Conservation (phyloP, 768 basidiomycete species). For the Dioszegia aurantiaca region DNA sequence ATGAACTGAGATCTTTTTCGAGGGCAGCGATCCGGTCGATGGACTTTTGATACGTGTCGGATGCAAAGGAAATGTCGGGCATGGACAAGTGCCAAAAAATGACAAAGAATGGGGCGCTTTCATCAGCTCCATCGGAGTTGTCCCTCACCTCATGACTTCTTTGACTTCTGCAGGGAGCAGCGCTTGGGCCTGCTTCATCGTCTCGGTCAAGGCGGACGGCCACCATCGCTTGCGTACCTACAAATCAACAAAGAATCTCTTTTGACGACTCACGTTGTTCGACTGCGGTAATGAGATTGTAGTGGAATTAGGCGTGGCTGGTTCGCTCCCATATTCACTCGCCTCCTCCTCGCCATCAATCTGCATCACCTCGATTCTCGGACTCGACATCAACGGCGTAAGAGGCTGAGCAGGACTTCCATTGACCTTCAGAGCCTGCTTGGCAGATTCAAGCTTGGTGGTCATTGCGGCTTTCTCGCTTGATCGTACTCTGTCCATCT, state of each 20-base stretch:
- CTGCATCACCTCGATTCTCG: slow-evolving; percentile 14
- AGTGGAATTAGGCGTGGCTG: neutral
- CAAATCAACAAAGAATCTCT: too few species aligned
- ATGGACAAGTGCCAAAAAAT: slow-evolving; percentile 97
- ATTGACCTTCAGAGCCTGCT: slow-evolving; percentile 15
- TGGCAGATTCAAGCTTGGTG: slow-evolving; percentile 25
- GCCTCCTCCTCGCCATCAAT: slow-evolving; percentile 20
- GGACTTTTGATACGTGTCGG: slow-evolving; percentile 74
- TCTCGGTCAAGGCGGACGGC: slow-evolving; percentile 67
- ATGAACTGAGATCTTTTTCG: slow-evolving; percentile 31
- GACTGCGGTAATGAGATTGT: neutral
- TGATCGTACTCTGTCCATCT: slow-evolving; percentile 23
- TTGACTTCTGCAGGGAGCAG: slow-evolving; percentile 71
- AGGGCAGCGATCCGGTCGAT: slow-evolving; percentile 54
- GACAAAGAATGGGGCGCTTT: slow-evolving; percentile 83
- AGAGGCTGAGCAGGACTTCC: slow-evolving; percentile 10
- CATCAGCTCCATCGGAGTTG: slow-evolving; percentile 4
- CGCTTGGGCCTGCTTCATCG: slow-evolving; percentile 73
- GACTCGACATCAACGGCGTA: slow-evolving; percentile 9
- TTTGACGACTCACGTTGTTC: neutral
- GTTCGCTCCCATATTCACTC: slow-evolving; percentile 9
- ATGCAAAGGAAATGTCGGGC: slow-evolving; percentile 79
- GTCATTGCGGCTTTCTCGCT: slow-evolving; percentile 28
- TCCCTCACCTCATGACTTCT: slow-evolving; percentile 18
- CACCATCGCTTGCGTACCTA: slow-evolving; percentile 54